Conservation (phyloP, 176 grass and related monocot species). For the Oryza brachyantha region DNA sequence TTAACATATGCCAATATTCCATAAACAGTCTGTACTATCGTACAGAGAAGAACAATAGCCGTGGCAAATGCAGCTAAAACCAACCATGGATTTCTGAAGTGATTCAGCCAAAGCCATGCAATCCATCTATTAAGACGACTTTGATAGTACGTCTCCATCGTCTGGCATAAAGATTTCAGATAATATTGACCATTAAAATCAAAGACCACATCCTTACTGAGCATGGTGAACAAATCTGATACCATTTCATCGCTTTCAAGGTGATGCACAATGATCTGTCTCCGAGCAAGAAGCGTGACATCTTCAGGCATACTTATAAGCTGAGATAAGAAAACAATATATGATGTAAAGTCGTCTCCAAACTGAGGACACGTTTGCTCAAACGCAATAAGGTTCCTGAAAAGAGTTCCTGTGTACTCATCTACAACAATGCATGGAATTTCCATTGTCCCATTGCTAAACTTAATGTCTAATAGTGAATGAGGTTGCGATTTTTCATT, state of each 20-base stretch:
- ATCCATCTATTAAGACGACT: neutral
- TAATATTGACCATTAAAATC: neutral
- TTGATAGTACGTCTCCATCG: neutral
- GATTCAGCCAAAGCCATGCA: neutral
- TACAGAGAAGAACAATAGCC: neutral
- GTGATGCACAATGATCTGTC: neutral
- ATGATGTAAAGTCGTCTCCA: neutral
- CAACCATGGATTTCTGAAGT: constrained; percentile 27
- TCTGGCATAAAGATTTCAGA: neutral
- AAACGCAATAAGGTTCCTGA: constrained; percentile 14
- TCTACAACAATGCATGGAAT: neutral
- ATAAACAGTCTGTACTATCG: neutral
- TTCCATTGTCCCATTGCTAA: fast-evolving
- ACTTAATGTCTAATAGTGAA: neutral
- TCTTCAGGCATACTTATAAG: neutral
- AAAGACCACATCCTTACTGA: neutral
- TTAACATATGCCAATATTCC: neutral
- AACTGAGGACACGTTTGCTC: neutral
- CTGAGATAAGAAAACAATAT: neutral
- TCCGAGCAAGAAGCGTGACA: neutral
- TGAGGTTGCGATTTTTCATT: neutral
- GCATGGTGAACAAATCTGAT: neutral
- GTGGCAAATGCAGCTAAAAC: neutral
- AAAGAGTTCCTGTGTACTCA: neutral
- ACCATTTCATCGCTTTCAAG: neutral